Conservation (phyloP, 805 yeast genomes). For the Yamadazyma takamatsuzukensis region DNA sequence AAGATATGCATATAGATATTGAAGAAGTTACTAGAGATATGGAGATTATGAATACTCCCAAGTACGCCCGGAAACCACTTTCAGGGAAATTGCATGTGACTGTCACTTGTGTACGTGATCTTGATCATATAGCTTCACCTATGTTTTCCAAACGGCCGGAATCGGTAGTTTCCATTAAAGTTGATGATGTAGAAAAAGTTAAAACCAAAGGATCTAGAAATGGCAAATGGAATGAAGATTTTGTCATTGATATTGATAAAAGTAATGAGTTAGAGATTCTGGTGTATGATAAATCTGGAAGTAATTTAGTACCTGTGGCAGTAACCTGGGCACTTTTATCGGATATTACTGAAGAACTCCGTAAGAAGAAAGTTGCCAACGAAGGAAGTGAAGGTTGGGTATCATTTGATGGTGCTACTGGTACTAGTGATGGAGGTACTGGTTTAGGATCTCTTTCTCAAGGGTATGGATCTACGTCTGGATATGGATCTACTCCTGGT, state of each 20-base stretch:
- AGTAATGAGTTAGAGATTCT: slow-evolving; percentile 90
- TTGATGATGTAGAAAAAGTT: slow-evolving; percentile 84
- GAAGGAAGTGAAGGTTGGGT: slow-evolving; percentile 85
- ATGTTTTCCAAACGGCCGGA: slow-evolving; percentile 77
- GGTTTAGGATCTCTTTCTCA: not conserved
- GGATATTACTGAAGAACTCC: slow-evolving; percentile 91
- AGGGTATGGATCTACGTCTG: not conserved
- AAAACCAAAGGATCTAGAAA: slow-evolving; percentile 70
- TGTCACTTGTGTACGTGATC: slow-evolving; percentile 78
- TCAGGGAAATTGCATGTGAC: slow-evolving; percentile 75
- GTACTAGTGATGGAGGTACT: slow-evolving; percentile 1
- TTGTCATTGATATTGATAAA: slow-evolving; percentile 75
- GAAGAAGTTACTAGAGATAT: slow-evolving; percentile 66
- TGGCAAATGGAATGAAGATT: slow-evolving; percentile 82
- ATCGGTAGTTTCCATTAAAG: slow-evolving; percentile 68
- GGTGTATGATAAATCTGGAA: slow-evolving; percentile 76
- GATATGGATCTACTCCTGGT: too few relatives aligned
- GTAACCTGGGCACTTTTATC: slow-evolving; percentile 86
- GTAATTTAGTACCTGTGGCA: slow-evolving; percentile 78
- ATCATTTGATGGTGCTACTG: too few relatives aligned
- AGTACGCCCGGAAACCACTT: slow-evolving; percentile 75
- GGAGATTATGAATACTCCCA: slow-evolving; percentile 64
- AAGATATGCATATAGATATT: slow-evolving; percentile 76
- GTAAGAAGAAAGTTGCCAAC: slow-evolving; percentile 80
- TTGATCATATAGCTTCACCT: slow-evolving; percentile 88